phyloP scores from a whole-genome alignment of 2,329 filamentous ascomycete genomes.

The Alternaria burnsii region DNA sequence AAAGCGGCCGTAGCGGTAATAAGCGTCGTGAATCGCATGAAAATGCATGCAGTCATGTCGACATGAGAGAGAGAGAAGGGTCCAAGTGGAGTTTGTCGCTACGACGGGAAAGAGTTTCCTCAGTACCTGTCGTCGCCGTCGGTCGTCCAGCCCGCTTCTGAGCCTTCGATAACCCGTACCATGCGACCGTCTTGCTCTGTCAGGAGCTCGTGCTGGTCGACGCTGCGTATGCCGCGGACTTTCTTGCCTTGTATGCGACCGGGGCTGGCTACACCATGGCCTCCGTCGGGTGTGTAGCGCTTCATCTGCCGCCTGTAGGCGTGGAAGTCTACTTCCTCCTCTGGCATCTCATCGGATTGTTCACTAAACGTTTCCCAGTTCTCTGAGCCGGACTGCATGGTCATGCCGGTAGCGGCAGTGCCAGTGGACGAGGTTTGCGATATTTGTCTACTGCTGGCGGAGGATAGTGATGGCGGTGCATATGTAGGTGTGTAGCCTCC shows the following conservation, averaged over 20 bases:
- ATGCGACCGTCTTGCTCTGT: conserved; percentile 55
- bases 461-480: conserved; percentile 37
- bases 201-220: conserved; percentile 52
- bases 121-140: conserved; percentile 52
- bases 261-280: conserved; percentile 42
- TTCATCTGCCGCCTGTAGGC: conserved; percentile 77
- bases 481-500: conserved; percentile 37
- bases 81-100: conserved; percentile 8
- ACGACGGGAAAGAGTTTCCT: conserved; percentile 18
- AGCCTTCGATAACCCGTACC: conserved; percentile 58
- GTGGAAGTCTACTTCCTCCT: conserved; percentile 77
- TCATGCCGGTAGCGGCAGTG: conserved; percentile 57
- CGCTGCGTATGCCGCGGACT: conserved; percentile 56
- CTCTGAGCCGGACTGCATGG: conserved; percentile 81
- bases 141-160: conserved; percentile 64
- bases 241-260: conserved; percentile 48
- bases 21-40: conserved; percentile 8
- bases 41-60: conserved; percentile 12
- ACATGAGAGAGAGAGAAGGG: conserved; percentile 7
- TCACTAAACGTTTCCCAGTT: conserved; percentile 99
- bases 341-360: conserved; percentile 72
- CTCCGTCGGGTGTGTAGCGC: conserved; percentile 59
- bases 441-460: conserved; percentile 66
- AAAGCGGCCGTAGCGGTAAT: conserved; percentile 8
- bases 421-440: conserved; percentile 68